Evolutionary conservation across 208 protist genomes (phyloP), one percentile per base, ranked within the genome.

Genomic region (Wallacemonas collosoma): DNA sequence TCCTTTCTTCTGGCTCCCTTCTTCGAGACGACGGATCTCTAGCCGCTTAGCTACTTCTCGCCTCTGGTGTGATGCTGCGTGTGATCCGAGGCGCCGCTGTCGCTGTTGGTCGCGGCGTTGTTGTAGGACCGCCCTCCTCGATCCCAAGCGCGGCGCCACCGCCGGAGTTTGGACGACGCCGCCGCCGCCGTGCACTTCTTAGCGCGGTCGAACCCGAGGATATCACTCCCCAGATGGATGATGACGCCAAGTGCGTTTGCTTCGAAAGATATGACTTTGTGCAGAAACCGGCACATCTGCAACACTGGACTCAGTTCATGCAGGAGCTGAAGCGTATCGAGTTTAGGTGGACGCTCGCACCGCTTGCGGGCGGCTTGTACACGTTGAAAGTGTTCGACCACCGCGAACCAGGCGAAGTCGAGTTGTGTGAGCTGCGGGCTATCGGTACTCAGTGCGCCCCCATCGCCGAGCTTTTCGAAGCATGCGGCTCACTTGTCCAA

Each of bases 241-340:
- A 80, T 12, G 81, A 88, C 3, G 82, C 88, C 2, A 89, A 88
- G 55, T 77, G 62, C 17, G 62, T 75, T 3, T 95, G 90, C 41
- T 86, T 84, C 70, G 85, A 90, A 47, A 76, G 79, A 2, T 93
- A 95, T 72, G 90, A 81, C 2, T 95, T 93, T 82, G 54, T 93
- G 26, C 79, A 89, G 44, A 89, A 86, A 51, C 90, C 90, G 40
- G 39, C 86, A 45, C 79, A 83, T 63, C 75, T 93, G 70, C 45
- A 76, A n/a, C 75, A 66, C 3, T 95, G 90, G 90, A 81, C 70
- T 44, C 73, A 93, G 51, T 95, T 95, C 83, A 58, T 87, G 2
- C 39, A 66, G 17, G 90, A 93, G 53, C 39, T 95, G 50, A 76
- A 80, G 66, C 80, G 87, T 3, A 53, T 93, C 35, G 90, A 95